Base-by-base conservation (phyloP, 202 grass and related monocot species). In the Panicum virgatum region DNA sequence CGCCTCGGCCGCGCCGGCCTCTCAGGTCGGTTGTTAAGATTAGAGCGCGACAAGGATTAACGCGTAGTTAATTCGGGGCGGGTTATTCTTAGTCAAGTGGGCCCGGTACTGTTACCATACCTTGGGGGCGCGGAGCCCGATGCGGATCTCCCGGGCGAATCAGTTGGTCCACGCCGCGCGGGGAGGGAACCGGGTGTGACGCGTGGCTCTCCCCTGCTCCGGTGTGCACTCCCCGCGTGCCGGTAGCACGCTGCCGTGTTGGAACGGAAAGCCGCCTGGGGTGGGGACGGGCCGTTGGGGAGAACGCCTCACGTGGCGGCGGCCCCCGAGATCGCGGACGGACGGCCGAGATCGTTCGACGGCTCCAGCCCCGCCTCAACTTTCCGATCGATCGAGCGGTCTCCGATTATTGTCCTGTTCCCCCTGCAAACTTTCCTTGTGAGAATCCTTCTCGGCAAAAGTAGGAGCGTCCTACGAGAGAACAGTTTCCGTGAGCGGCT, bases 111-210 rank as follows among this genome's bases (percentile, higher is more conserved):
- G 56, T 75, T 74, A 65, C 70, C 70, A 36, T 9, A 30, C 56
- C 82, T n/a, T 81, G 29, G 10, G 25, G 5, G 78, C 62, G 36
- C 73, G 60, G 14, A 37, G 8, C 19, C 67, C 83, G 79, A 83
- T 79, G 88, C 73, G 73, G 88, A 90, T 90, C 88, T 54, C 51
- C 20, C 20, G 26, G 51, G 42, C 0, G 22, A 82, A 86, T 57
- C 73, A 48, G 65, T 78, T 82, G 78, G 87, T 82, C 30, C 59
- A 86, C 72, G 2, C 0, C 15, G 59, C 23, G 18, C 7, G 3
- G 7, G 39, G 66, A n/a, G 16, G 62, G 56, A 58, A 36, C 72
- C 0, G 0, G 5, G 26, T 20, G 44, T 86, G 88, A 68, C 73
- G 43, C 5, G 59, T 68, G 79, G 88, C 83, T 26, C 83, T 13